phyloP scores from a whole-genome alignment of 306 rosid genomes.

The barrel medic (Medicago truncatula) region DNA sequence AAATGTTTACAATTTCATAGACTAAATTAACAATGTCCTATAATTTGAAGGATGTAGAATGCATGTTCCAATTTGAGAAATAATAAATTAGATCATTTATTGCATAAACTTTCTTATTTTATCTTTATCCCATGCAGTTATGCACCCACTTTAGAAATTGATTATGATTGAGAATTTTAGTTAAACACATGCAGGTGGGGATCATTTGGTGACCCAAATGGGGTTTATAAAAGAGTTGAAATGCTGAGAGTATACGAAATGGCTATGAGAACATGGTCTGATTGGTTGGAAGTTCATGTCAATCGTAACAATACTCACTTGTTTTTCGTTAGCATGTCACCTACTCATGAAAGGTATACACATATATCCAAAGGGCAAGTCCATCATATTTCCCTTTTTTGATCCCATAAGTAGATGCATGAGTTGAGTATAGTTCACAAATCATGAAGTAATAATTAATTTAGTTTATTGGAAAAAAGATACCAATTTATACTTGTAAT shows the following conservation, averaged over 20 bases:
- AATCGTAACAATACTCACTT: constrained; percentile 67
- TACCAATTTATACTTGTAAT: no score
- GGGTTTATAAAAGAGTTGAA: constrained; percentile 62
- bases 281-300: constrained; percentile 92
- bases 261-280: constrained; percentile 89
- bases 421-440: constrained; percentile 12
- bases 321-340: constrained; percentile 94
- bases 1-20: not conserved
- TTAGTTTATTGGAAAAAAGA: no score
- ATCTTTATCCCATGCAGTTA: constrained; percentile 22
- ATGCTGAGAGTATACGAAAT: constrained; percentile 79
- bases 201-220: constrained; percentile 63
- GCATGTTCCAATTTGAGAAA: not conserved
- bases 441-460: not conserved
- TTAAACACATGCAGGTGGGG: constrained; percentile 68
- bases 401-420: not conserved
- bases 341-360: constrained; percentile 81
- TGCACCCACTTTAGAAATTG: constrained; percentile 21
- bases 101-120: not conserved
- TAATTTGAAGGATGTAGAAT: not conserved
- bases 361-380: constrained; percentile 28
- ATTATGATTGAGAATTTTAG: constrained; percentile 35
- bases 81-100: not conserved
- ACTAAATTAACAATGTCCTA: not conserved
- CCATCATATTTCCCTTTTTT: no score